Evolutionary conservation across 768 basidiomycete species (phyloP).

Genomic region (Auriscalpium microsporum): DNA sequence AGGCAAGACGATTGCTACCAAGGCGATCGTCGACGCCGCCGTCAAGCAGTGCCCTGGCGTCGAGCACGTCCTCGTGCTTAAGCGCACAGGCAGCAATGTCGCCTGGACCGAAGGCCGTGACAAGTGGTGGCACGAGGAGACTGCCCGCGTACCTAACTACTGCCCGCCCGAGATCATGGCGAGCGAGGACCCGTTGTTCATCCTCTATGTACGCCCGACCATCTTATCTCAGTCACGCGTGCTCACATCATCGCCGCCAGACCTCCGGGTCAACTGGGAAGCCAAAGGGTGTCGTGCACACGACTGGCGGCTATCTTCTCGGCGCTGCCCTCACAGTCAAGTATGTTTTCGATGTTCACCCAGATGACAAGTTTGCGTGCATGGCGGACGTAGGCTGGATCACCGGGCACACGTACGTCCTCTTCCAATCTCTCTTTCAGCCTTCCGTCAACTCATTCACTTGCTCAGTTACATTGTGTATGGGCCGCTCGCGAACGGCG

Average conservation of each 20-base stretch:
- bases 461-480: slow-evolving; percentile 76
- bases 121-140: slow-evolving; percentile 95
- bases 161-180: slow-evolving; percentile 85
- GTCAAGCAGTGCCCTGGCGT: slow-evolving; percentile 77
- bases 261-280: slow-evolving; percentile 93
- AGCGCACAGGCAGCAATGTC: slow-evolving; percentile 77
- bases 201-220: slow-evolving; percentile 76
- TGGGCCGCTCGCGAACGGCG: slow-evolving; percentile 83
- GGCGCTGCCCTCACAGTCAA: slow-evolving; percentile 89
- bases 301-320: slow-evolving; percentile 84
- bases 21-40: slow-evolving; percentile 88
- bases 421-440: background rate
- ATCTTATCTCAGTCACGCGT: background rate
- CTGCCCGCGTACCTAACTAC: slow-evolving; percentile 72
- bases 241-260: slow-evolving; percentile 29
- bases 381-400: slow-evolving; percentile 99
- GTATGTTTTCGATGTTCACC: slow-evolving; percentile 96
- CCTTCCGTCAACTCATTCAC: background rate
- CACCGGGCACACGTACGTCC: slow-evolving; percentile 77
- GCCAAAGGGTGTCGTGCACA: slow-evolving; percentile 95
- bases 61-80: slow-evolving; percentile 85
- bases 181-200: slow-evolving; percentile 95
- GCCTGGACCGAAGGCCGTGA: slow-evolving; percentile 80
- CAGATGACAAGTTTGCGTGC: slow-evolving; percentile 93
- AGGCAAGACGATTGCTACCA: slow-evolving; percentile 91